Conservation (phyloP, 768 basidiomycete species). For the Harrya chromipes region DNA sequence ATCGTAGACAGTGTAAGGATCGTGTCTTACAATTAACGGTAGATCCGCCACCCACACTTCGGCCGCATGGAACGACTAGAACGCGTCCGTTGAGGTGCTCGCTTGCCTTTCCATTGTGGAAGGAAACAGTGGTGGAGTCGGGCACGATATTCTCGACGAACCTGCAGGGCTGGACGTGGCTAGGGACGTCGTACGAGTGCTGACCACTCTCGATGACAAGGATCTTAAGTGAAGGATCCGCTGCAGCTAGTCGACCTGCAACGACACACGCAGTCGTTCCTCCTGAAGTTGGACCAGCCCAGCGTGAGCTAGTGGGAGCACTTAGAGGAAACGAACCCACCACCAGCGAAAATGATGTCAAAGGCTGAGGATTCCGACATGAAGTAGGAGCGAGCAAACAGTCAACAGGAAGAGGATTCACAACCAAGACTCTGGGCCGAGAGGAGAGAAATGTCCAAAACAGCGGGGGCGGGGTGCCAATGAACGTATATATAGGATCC, state of each 20-base stretch:
- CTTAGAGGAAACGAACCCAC: background rate
- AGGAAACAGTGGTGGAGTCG: slow-evolving; percentile 15
- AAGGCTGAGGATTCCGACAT: background rate
- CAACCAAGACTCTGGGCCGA: too few species aligned
- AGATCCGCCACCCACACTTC: slow-evolving; percentile 27
- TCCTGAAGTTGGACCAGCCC: slow-evolving; percentile 3
- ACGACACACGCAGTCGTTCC: slow-evolving; percentile 29
- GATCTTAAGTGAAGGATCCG: slow-evolving; percentile 27
- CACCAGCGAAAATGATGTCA: slow-evolving; percentile 12
- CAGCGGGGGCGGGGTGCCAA: too few species aligned
- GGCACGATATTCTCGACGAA: slow-evolving; percentile 16
- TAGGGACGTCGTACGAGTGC: slow-evolving; percentile 16
- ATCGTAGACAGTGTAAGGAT: background rate
- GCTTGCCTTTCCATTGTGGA: slow-evolving; percentile 10
- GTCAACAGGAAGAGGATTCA: too few species aligned
- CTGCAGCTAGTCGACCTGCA: slow-evolving; percentile 25
- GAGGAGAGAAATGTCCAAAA: too few species aligned
- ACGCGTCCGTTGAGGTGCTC: slow-evolving; percentile 13
- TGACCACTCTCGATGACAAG: slow-evolving; percentile 27
- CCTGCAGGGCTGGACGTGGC: slow-evolving; percentile 21
- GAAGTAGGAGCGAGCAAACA: too few species aligned
- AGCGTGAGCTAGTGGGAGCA: background rate
- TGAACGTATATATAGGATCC: too few species aligned
- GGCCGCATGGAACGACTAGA: slow-evolving; percentile 15
- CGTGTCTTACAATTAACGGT: slow-evolving; percentile 17